phyloP scores from a whole-genome alignment of 2,329 filamentous ascomycete genomes.

The Whalleya microplaca region DNA sequence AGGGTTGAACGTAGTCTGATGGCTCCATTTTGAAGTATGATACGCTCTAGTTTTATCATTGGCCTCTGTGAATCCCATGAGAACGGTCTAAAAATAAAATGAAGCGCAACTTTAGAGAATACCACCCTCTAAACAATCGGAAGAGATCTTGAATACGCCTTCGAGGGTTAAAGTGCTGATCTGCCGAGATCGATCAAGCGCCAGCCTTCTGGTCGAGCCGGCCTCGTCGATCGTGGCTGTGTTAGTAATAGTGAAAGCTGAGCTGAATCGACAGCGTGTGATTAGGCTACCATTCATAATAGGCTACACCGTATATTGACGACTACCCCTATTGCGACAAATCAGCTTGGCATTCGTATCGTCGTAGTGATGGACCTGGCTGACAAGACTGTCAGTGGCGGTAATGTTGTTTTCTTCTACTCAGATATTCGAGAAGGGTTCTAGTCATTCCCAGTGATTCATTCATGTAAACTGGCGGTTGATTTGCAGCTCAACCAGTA shows the following conservation, averaged over 20 bases:
- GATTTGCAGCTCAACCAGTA: too few species aligned
- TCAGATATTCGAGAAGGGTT: neutral
- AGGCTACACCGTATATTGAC: neutral
- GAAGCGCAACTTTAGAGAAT: neutral
- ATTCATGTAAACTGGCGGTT: too few species aligned
- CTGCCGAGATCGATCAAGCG: neutral
- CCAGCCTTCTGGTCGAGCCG: conserved; percentile 20
- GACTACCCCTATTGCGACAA: neutral
- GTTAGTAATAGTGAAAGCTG: conserved; percentile 5
- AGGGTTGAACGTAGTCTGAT: conserved; percentile 16
- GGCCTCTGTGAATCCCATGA: too few species aligned
- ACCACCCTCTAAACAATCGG: neutral
- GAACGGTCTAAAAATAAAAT: too few species aligned
- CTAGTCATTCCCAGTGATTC: too few species aligned
- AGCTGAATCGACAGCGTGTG: conserved; percentile 2
- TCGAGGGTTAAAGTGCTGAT: too few species aligned
- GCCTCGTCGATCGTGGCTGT: conserved; percentile 22
- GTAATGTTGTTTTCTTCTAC: neutral
- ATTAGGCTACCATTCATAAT: neutral
- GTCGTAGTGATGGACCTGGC: neutral
- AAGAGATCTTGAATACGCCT: neutral
- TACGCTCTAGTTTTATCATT: neutral
- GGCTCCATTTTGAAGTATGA: conserved; percentile 21
- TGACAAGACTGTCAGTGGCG: too few species aligned
- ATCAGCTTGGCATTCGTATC: neutral